Evolutionary conservation across 2,329 filamentous ascomycete species (phyloP), one percentile per base, ranked within the genome.

Genomic region (Ophiostoma ulmi): DNA sequence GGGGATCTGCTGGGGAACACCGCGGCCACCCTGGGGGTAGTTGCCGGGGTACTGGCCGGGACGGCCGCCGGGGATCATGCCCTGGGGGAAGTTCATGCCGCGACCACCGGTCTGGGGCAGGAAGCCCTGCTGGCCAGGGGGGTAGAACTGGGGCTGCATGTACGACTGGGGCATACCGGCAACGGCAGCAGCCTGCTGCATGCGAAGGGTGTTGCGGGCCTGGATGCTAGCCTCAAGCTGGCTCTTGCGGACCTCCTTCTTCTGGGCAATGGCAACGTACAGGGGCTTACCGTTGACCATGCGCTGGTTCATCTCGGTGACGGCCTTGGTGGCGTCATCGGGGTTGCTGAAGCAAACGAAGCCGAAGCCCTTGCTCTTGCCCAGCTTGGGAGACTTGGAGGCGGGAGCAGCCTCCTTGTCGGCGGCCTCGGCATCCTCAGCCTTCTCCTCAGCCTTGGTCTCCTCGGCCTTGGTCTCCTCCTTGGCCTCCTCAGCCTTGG

Each of bases 281-380:
- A 99, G 87, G 71, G 95, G 95, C 89, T 99, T 99, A 84, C 88
- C 88, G 81, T 94, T 91, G 76, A 98, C 87, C 95, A 99, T 99
- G 82, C 95, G 93, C 87, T 98, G 94, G 87, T 99, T 99, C 93
- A 98, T 97, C 83, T 99, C 95, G 73, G 94, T 93, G 75, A 99
- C 94, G 75, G 95, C 95, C 89, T 98, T 98, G 84, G 94, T 97
- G 75, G 95, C 95, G 81, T 99, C 95, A 78, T 99, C 95, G 73
- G 95, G 94, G 87, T 97, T 98, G 88, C 92, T 95, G 86, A 99
- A 99, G 91, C 95, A 99, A 79, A 99, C 95, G 81, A 99, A 99
- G 77, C 95, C 95, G 80, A 99, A 99, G 80, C 95, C 95, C 87
- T 98, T 99, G 90, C 93, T 97, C 91, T 98, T 98, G 81, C 95